Evolutionary conservation across 805 yeast genomes (phyloP), one percentile per base, ranked within the genome.

Genomic region (Saccharomycopsis babjevae): DNA sequence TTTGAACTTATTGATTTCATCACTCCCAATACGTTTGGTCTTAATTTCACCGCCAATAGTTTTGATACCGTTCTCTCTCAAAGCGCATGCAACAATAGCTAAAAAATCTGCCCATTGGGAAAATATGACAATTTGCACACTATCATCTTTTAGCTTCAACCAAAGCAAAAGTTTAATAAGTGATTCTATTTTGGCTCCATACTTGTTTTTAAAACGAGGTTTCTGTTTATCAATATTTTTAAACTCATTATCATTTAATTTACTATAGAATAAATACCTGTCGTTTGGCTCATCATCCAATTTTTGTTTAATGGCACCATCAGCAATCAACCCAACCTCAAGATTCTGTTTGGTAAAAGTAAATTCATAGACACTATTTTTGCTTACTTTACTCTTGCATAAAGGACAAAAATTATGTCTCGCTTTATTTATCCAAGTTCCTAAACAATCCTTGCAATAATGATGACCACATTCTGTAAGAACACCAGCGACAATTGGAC

Each of bases 401-500:
- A 91, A 77, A 0, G 99, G 98, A 71, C 99, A 94, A 1, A 75
- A 72, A 1, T 73, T 69, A 46, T 80, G 80, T 16, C 40, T 22
- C 18, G 25, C 22, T 16, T 75, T 75, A 22, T 72, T 73, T 58
- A 87, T 69, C 99, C 99, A 94, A 59, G 78, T 83, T 20, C 74
- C 78, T 42, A 94, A 75, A 71, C 99, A 94, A 1, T 82, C 88
- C 61, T 83, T 81, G 70, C 99, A 94, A 69, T 87, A 94, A 66
- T 84, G 84, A 72, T 94, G 99, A 0, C 98, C 98, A 77, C 99
- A 94, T 10, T 83, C 83, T 0, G 96, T 86, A 60, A 94, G 75
- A 0, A 94, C 80, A 0, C 99, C 99, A 46, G 83, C 76, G 2
- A 81, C 76, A 57, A 91, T 89, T 1, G 80, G 70, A 3, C 84